These are phyloP conservation scores for Limonium bicolor DNA, from an alignment of 148 eudicot genomes.

Conservation along the genomic window DNA sequence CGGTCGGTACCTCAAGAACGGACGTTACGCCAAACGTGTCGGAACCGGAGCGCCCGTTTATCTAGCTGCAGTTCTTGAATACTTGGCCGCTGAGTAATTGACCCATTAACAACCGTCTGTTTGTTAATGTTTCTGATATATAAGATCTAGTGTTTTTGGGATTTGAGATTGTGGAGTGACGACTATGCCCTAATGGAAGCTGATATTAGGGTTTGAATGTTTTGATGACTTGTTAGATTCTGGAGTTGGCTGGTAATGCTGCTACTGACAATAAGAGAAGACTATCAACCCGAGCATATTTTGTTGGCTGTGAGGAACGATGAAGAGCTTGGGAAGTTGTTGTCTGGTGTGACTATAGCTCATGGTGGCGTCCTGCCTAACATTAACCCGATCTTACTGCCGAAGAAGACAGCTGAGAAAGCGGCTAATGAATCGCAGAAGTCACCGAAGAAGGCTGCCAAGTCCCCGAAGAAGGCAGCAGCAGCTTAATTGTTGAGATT, in stretches of 20 bases:
- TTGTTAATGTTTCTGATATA: neutral
- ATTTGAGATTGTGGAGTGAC: too few relatives aligned
- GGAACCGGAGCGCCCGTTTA: constrained; percentile 70
- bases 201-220: too few relatives aligned
- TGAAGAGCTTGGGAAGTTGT: constrained; percentile 46
- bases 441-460: neutral
- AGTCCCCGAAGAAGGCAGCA: neutral
- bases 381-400: too few relatives aligned
- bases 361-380: too few relatives aligned
- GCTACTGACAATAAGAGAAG: constrained; percentile 62
- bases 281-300: constrained; percentile 54
- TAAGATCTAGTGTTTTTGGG: neutral
- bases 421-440: neutral
- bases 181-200: too few relatives aligned
- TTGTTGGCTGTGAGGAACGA: constrained; percentile 59
- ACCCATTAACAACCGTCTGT: neutral
- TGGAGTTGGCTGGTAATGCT: constrained; percentile 67
- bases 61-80: constrained; percentile 62
- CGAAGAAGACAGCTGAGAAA: neutral
- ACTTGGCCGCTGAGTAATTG: constrained; percentile 58
- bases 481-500: too few relatives aligned
- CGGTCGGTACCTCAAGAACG: constrained; percentile 53
- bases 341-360: constrained; percentile 41
- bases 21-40: constrained; percentile 50
- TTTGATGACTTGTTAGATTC: too few relatives aligned